Evolutionary conservation across 306 rosid genomes (phyloP), one percentile per base, ranked within the genome.

Genomic region (Lathyrus oleraceus): DNA sequence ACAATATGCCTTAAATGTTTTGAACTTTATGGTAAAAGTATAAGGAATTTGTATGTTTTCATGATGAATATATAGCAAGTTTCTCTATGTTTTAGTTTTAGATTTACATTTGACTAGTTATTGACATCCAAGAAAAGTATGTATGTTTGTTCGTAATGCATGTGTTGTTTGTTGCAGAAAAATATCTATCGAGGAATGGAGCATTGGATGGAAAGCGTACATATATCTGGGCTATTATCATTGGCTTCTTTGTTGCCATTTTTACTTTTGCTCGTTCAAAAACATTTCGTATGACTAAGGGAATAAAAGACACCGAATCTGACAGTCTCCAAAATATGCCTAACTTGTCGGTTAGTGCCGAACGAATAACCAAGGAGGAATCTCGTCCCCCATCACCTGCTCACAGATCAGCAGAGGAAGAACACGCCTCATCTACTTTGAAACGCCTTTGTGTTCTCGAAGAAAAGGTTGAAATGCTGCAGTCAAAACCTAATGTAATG

Each of bases 401-500:
- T 75, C 85, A 84, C 3, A 63, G 63, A 23, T 60, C 81, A 35
- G 21, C 78, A 28, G 68, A 76, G 72, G 62, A 60, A 16, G 88
- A 86, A 27, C 81, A 79, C 15, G 49, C 78, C 23, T 81, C 91
- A 36, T 83, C 87, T 53, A 87, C 91, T 61, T 70, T 86, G 81
- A 77, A 79, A 74, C 88, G 81, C 80, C 83, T 90, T 16, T 81
- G 84, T 69, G 87, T 85, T 57, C 91, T 93, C 43, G 96, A 93
- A 70, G 85, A 81, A 84, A 90, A 84, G 82, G 87, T 90, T 52
- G 84, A 72, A 77, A 71, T 67, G 81, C 86, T 89, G 25, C 89
- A 80, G 73, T 79, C 90, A 73, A 92, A 80, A 83, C 95, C 94
- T 9, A 83, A 78, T 81, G 86, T 72, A 62, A 87, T 91, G 97